Evolutionary conservation across 78 protist species (phyloP), one percentile per base, ranked within the genome.

Genomic region (Bigelowiella natans): DNA sequence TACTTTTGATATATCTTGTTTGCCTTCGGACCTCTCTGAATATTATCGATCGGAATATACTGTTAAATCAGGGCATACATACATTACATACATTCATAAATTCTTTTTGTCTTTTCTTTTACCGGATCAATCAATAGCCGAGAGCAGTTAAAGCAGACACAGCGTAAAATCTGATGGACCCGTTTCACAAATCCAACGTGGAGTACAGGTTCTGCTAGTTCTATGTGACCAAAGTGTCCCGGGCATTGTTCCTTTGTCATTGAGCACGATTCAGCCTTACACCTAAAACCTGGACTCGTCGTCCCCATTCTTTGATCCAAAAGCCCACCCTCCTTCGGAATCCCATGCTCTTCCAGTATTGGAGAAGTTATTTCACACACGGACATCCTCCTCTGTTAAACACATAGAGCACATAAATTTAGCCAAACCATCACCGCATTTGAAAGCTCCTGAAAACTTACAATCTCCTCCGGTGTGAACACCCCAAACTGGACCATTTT

Each of bases 201-300:
- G 92, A 88, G 97, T 85, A 98, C 96, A 0, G 99, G 99, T 82
- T 90, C 87, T 1, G 92, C 96, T 0, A 99, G 97, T 30, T 93
- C 94, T 26, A 99, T 38, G 93, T 97, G 97, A 18, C 99, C 99
- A 37, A 98, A 97, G 91, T 99, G 99, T 2, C 99, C 99, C 0
- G 99, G 98, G 92, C 99, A 98, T 31, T 96, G 97, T 1, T 89
- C 40, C 90, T 31, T 11, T n/a, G 85, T 82, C 30, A 94, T 91
- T 31, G 83, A 2, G 90, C 99, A 98, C 0, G 97, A 97, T 83
- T 63, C 89, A n/a, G n/a, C n/a, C n/a, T n/a, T n/a, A 95, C 99
- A 98, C 2, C 29, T 83, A 83, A 82, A 51, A 1, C 36, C 30
- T 29, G 91, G 29, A 34, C 97, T 98, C 36, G 95, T 89, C 0